Evolutionary conservation across 495 filamentous ascomycete genomes (phyloP).

Genomic region (Bryoglossum gracile): DNA sequence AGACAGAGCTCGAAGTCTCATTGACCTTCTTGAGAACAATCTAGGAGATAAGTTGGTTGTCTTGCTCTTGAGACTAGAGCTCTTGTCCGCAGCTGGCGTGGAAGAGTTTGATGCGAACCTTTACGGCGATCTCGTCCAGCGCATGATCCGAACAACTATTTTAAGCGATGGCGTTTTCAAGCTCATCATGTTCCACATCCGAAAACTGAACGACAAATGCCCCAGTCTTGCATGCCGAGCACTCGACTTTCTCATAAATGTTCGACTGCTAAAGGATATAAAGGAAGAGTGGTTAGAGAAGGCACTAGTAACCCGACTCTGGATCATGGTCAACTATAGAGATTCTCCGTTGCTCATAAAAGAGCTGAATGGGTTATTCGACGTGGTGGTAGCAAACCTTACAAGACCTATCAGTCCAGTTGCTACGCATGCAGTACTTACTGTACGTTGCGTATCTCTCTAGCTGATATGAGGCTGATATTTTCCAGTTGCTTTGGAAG

Average conservation of each 20-base stretch:
- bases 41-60: conserved; percentile 56
- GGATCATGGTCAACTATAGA: conserved; percentile 40
- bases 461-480: neutral
- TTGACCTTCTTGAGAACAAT: conserved; percentile 52
- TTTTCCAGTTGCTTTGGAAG: conserved; percentile 69
- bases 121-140: conserved; percentile 43
- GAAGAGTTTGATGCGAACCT: conserved; percentile 40
- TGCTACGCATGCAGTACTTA: conserved; percentile 63
- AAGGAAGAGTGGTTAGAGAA: conserved; percentile 54
- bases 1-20: conserved; percentile 48
- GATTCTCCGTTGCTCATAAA: conserved; percentile 26
- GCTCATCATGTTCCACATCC: conserved; percentile 61
- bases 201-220: conserved; percentile 53
- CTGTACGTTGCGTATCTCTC: conserved; percentile 38
- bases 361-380: conserved; percentile 33
- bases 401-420: conserved; percentile 38
- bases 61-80: conserved; percentile 61
- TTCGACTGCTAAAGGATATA: conserved; percentile 35
- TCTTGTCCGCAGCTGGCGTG: conserved; percentile 40
- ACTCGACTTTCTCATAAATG: conserved; percentile 52
- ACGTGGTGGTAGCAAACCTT: conserved; percentile 30
- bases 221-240: conserved; percentile 43
- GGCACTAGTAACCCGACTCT: conserved; percentile 53
- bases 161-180: conserved; percentile 59
- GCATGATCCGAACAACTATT: conserved; percentile 49